Evolutionary conservation across 768 basidiomycete genomes (phyloP).

Genomic region (Naganishia randhawae): DNA sequence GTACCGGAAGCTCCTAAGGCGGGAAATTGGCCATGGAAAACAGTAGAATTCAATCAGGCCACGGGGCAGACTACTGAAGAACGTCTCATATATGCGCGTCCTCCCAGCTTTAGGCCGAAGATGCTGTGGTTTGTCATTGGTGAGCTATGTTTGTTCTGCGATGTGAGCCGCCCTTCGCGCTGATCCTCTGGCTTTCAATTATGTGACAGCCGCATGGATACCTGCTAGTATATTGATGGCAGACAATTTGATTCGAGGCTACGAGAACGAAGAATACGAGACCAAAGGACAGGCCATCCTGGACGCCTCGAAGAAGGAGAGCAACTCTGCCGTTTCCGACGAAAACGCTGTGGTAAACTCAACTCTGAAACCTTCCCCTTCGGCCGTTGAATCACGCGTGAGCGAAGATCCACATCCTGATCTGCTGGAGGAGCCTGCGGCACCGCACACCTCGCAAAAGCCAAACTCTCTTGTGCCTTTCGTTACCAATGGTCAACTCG

Average conservation of each 20-base stretch:
- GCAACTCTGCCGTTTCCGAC: not conserved
- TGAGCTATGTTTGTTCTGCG: not conserved
- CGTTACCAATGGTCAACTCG: slow-evolving; percentile 20
- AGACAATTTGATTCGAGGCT: slow-evolving; percentile 13
- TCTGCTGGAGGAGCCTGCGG: not conserved
- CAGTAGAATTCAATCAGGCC: slow-evolving; percentile 3
- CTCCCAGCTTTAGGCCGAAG: slow-evolving; percentile 21
- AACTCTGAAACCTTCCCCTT: not conserved
- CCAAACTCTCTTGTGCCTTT: slow-evolving; percentile 5
- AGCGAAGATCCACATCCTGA: slow-evolving; percentile 13
- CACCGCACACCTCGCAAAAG: not conserved
- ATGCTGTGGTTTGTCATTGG: slow-evolving; percentile 27
- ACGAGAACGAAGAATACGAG: slow-evolving; percentile 17
- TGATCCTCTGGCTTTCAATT: not conserved
- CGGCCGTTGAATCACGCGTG: not conserved
- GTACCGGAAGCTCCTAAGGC: not conserved
- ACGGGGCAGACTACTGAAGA: slow-evolving; percentile 17
- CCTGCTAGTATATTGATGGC: slow-evolving; percentile 12
- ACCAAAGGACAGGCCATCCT: not conserved
- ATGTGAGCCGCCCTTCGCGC: not conserved
- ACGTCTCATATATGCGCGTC: slow-evolving; percentile 23
- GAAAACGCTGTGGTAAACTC: not conserved
- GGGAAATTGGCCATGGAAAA: slow-evolving; percentile 26
- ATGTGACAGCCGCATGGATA: slow-evolving; percentile 15
- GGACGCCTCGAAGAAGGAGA: not conserved